Evolutionary conservation across 306 rosid species (phyloP).

Genomic region (Glycine tomentella): DNA sequence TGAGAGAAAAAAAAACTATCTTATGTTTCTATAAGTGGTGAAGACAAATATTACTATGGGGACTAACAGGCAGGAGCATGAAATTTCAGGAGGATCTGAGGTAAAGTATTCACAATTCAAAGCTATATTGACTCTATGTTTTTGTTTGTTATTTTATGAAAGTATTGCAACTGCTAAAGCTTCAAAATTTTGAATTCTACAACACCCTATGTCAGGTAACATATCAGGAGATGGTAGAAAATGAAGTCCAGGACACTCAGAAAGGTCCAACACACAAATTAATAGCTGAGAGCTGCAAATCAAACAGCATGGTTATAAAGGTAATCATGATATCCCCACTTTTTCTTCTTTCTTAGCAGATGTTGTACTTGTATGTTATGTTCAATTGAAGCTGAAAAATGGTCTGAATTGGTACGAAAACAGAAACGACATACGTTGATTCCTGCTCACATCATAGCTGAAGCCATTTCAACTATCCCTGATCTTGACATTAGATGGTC

Average conservation of each 20-base stretch:
- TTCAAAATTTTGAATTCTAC: slow-evolving; percentile 26
- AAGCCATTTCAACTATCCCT: slow-evolving; percentile 74
- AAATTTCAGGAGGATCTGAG: slow-evolving; percentile 61
- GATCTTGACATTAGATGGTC: slow-evolving; percentile 90
- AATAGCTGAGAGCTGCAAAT: slow-evolving; percentile 62
- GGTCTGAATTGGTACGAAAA: slow-evolving; percentile 12
- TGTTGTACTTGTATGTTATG: neutral
- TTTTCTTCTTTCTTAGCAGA: neutral
- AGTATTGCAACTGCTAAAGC: slow-evolving; percentile 1
- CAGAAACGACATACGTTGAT: slow-evolving; percentile 69
- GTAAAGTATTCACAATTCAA: slow-evolving; percentile 50
- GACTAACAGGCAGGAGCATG: slow-evolving; percentile 65
- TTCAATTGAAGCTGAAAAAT: slow-evolving; percentile 14
- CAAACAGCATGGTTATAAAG: slow-evolving; percentile 89
- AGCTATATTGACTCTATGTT: neutral
- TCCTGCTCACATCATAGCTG: slow-evolving; percentile 80
- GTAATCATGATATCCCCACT: slow-evolving; percentile 46
- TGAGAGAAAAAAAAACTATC: slow-evolving; percentile 14
- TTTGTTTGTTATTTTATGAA: neutral
- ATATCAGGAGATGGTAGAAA: slow-evolving; percentile 57
- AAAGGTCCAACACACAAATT: slow-evolving; percentile 59
- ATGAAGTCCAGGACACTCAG: slow-evolving; percentile 54
- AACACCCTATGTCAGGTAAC: slow-evolving; percentile 35
- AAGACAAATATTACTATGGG: slow-evolving; percentile 57
- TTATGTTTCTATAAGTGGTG: slow-evolving; percentile 46